A percentile compares a stretch with the other conserved stretches of the same genome.
Evolutionary conservation across 2,329 filamentous ascomycete genomes (phyloP).

Genomic region (Fusarium armeniacum): DNA sequence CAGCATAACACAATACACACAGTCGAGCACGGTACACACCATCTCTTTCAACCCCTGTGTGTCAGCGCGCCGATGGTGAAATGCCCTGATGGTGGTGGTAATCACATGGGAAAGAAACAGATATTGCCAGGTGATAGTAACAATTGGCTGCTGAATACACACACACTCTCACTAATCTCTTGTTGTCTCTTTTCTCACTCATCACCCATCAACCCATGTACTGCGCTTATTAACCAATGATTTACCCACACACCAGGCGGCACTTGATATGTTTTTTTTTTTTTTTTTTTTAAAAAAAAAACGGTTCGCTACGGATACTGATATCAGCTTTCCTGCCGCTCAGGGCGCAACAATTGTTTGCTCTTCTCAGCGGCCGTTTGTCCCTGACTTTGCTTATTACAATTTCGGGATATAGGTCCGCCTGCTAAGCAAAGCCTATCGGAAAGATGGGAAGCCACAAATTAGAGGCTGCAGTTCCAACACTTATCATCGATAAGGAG

Average conservation of each 20-base stretch:
- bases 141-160: slow-evolving; percentile 11
- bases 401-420: slow-evolving; percentile 23
- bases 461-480: slow-evolving; percentile 5
- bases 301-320: background rate
- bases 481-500: slow-evolving; percentile 20
- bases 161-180: slow-evolving; percentile 13
- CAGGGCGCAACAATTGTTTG: slow-evolving; percentile 20
- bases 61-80: slow-evolving; percentile 35
- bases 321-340: slow-evolving; percentile 17
- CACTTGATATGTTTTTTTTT: background rate
- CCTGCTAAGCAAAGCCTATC: slow-evolving; percentile 31
- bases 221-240: slow-evolving; percentile 18
- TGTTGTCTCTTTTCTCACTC: slow-evolving; percentile 31
- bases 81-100: slow-evolving; percentile 38
- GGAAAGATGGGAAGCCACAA: slow-evolving; percentile 34
- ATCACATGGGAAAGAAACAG: slow-evolving; percentile 39
- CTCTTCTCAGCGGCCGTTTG: slow-evolving; percentile 23
- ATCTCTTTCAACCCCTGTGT: slow-evolving; percentile 21
- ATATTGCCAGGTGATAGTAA: slow-evolving; percentile 33
- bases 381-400: slow-evolving; percentile 21
- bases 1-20: slow-evolving; percentile 2
- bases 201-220: slow-evolving; percentile 12
- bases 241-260: slow-evolving; percentile 2
- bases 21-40: slow-evolving; percentile 15
- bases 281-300: too few relatives aligned